Conservation (phyloP, 257 asterid genomes). For the Asclepias syriaca region DNA sequence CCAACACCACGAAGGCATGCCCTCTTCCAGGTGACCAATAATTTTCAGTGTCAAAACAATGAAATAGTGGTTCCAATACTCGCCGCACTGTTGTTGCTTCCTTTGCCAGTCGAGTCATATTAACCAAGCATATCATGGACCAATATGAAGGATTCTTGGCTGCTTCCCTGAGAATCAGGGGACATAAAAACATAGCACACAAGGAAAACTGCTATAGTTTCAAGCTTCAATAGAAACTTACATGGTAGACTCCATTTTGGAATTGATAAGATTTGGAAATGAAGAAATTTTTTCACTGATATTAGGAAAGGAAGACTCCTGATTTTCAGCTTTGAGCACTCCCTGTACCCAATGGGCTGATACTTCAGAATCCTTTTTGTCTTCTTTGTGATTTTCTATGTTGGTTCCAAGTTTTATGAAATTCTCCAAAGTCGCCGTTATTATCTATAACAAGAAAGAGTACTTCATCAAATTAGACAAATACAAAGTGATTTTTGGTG, state of each 20-base stretch:
- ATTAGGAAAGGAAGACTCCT: constrained; percentile 31
- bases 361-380: constrained; percentile 11
- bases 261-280: constrained; percentile 17
- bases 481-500: not conserved
- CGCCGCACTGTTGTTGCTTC: constrained; percentile 49
- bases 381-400: constrained; percentile 21
- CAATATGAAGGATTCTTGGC: constrained; percentile 40
- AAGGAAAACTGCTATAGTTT: not conserved
- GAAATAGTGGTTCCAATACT: constrained; percentile 47
- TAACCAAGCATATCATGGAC: constrained; percentile 40
- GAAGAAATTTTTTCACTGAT: constrained; percentile 30
- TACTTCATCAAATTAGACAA: constrained; percentile 10
- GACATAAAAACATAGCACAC: not conserved
- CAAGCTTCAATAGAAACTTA: constrained; percentile 14
- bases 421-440: constrained; percentile 47
- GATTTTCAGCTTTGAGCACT: constrained; percentile 28
- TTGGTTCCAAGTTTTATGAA: constrained; percentile 25
- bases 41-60: constrained; percentile 40
- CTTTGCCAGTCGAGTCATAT: constrained; percentile 41
- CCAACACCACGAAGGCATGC: constrained; percentile 36
- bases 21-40: constrained; percentile 43
- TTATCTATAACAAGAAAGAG: constrained; percentile 17
- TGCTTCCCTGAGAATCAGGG: constrained; percentile 29
- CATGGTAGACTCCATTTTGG: constrained; percentile 29
- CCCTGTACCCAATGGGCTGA: constrained; percentile 27